A percentile compares a stretch with the other conserved stretches of the same genome.
Conservation (phyloP, 768 basidiomycete genomes). For the Naganishia kalamii region DNA sequence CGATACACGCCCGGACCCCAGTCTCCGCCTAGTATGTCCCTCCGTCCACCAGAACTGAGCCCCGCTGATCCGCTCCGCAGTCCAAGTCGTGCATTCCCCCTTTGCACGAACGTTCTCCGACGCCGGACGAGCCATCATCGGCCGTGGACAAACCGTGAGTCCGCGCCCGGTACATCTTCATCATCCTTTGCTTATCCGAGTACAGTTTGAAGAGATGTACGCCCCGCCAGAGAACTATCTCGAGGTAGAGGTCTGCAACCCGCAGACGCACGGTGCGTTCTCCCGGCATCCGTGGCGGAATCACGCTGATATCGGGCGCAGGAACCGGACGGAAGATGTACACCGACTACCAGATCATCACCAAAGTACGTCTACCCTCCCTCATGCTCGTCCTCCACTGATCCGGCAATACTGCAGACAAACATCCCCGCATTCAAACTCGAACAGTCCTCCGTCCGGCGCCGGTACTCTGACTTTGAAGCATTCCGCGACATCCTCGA, state of each 20-base stretch:
- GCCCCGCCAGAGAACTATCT: conserved; percentile 92
- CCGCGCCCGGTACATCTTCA: background rate
- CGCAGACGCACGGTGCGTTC: conserved; percentile 82
- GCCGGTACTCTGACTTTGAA: conserved; percentile 88
- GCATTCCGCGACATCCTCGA: conserved; percentile 97
- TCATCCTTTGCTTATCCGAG: too few species aligned
- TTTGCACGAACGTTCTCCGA: conserved; percentile 44
- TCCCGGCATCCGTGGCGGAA: background rate
- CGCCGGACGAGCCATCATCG: conserved; percentile 39
- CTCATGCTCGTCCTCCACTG: background rate
- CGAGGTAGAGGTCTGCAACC: conserved; percentile 94
- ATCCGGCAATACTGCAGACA: conserved; percentile 55
- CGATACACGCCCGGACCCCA: conserved; percentile 29
- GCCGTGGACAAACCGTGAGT: conserved; percentile 39
- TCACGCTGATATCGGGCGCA: conserved; percentile 38
- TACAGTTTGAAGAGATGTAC: conserved; percentile 89
- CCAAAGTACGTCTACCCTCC: conserved; percentile 63
- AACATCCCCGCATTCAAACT: conserved; percentile 99
- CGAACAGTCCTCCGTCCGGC: conserved; percentile 78
- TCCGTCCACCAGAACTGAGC: background rate
- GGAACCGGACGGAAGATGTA: conserved; percentile 98
- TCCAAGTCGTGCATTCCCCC: conserved; percentile 45
- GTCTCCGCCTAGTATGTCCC: conserved; percentile 34
- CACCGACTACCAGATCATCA: conserved; percentile 97
- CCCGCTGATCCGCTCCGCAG: conserved; percentile 18